These are phyloP conservation scores for Fusarium albidum DNA, from an alignment of 2,329 filamentous ascomycete genomes.

Conservation along the genomic window DNA sequence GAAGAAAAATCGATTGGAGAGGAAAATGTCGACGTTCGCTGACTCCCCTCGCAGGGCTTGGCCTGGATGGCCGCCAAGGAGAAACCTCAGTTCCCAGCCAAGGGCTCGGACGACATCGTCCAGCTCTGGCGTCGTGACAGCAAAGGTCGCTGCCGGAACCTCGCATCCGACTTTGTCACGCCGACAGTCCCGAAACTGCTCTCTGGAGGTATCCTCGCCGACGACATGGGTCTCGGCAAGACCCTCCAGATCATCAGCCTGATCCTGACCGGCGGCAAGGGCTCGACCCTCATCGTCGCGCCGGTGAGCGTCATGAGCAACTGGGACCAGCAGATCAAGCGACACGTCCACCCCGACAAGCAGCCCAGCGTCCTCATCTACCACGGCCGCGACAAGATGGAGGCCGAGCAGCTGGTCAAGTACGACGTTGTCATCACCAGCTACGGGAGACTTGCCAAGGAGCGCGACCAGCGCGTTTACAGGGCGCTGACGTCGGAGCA, in stretches of 20 bases:
- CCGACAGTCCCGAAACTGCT: constrained; percentile 67
- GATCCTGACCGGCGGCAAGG: constrained; percentile 66
- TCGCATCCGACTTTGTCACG: constrained; percentile 66
- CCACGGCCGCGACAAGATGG: constrained; percentile 70
- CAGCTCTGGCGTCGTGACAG: constrained; percentile 78
- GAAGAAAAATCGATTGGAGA: not conserved
- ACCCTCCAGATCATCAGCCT: constrained; percentile 86
- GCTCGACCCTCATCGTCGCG: constrained; percentile 79
- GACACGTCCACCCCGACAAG: constrained; percentile 72
- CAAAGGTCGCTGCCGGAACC: constrained; percentile 67
- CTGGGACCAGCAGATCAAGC: constrained; percentile 81
- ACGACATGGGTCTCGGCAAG: constrained; percentile 94
- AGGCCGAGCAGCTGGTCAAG: constrained; percentile 64
- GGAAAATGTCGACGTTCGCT: constrained; percentile 18
- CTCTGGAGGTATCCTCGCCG: constrained; percentile 82
- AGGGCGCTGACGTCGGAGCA: constrained; percentile 48
- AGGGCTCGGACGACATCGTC: constrained; percentile 65
- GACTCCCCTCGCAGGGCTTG: constrained; percentile 65
- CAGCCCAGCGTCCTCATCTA: constrained; percentile 75
- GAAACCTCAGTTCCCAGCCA: constrained; percentile 68
- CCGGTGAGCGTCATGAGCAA: constrained; percentile 91
- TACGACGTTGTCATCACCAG: constrained; percentile 85
- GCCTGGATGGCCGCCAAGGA: constrained; percentile 85
- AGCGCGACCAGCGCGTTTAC: constrained; percentile 60
- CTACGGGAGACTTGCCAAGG: constrained; percentile 78